phyloP scores from a whole-genome alignment of 345 rosid genomes.

The Populus nigra region DNA sequence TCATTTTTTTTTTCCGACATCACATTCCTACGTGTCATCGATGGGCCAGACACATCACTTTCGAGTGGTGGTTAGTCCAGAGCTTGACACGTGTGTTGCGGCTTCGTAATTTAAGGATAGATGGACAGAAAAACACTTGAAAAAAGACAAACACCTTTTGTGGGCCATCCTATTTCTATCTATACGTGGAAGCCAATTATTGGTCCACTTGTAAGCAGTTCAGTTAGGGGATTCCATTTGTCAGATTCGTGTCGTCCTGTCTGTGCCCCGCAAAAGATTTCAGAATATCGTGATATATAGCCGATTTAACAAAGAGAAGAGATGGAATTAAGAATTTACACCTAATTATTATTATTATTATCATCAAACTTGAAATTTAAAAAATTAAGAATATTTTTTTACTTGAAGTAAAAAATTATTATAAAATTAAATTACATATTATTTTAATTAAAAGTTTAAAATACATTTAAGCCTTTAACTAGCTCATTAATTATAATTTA shows the following conservation, averaged over 20 bases:
- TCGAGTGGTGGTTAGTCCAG: neutral
- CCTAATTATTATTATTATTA: too few relatives aligned
- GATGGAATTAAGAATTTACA: too few relatives aligned
- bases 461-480: too few relatives aligned
- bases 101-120: neutral
- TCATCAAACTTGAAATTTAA: too few relatives aligned
- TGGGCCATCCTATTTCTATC: neutral
- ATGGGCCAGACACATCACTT: conserved; percentile 6
- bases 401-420: too few relatives aligned
- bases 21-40: conserved; percentile 12
- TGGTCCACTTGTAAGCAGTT: conserved; percentile 10
- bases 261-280: neutral
- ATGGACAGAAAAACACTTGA: neutral
- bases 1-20: neutral
- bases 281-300: neutral
- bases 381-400: too few relatives aligned
- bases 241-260: conserved; percentile 18
- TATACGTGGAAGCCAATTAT: neutral
- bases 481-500: too few relatives aligned
- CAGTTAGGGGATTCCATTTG: conserved; percentile 7
- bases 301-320: neutral
- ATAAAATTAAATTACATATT: too few relatives aligned
- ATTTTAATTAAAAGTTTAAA: too few relatives aligned
- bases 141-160: neutral
- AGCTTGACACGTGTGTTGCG: conserved; percentile 17